Evolutionary conservation across 1,284 basidiomycete species (phyloP).

Genomic region (Tilletia horrida): DNA sequence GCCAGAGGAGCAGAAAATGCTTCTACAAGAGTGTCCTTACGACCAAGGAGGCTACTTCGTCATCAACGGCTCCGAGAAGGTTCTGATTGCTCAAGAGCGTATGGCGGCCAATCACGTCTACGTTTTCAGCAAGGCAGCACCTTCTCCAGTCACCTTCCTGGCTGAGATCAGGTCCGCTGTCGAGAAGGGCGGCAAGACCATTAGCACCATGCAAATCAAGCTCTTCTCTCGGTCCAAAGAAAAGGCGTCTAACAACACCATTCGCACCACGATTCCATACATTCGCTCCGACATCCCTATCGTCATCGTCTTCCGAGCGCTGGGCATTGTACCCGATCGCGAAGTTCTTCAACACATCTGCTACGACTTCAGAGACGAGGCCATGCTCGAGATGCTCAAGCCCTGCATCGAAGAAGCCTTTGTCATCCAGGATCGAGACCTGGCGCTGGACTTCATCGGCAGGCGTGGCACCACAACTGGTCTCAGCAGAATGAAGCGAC

Average conservation of each 20-base stretch:
- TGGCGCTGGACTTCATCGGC: conserved; percentile 88
- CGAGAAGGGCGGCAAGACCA: conserved; percentile 97
- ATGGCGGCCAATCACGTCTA: conserved; percentile 99
- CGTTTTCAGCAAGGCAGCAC: conserved; percentile 96
- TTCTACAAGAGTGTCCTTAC: conserved; percentile 94
- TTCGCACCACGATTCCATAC: conserved; percentile 95
- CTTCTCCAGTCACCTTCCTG: conserved; percentile 89
- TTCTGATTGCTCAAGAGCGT: conserved; percentile 96
- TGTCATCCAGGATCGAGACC: conserved; percentile 94
- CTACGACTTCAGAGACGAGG: conserved; percentile 91
- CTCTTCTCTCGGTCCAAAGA: conserved; percentile 87
- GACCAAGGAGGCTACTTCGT: conserved; percentile 96
- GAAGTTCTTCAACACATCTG: conserved; percentile 98
- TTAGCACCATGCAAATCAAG: conserved; percentile 96
- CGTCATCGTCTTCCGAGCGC: conserved; percentile 96
- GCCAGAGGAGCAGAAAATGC: conserved; percentile 75
- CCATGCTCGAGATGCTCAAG: conserved; percentile 97
- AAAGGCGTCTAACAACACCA: conserved; percentile 78
- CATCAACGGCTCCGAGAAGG: conserved; percentile 99
- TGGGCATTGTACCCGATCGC: conserved; percentile 95
- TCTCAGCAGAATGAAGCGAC: conserved; percentile 83
- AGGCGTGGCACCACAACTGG: conserved; percentile 94
- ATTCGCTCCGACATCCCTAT: conserved; percentile 98
- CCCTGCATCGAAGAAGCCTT: conserved; percentile 99
- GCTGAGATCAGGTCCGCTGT: conserved; percentile 97